Evolutionary conservation across 129 eudicot genomes (phyloP), one percentile per base, ranked within the genome.

Genomic region (Artemisia argyi): DNA sequence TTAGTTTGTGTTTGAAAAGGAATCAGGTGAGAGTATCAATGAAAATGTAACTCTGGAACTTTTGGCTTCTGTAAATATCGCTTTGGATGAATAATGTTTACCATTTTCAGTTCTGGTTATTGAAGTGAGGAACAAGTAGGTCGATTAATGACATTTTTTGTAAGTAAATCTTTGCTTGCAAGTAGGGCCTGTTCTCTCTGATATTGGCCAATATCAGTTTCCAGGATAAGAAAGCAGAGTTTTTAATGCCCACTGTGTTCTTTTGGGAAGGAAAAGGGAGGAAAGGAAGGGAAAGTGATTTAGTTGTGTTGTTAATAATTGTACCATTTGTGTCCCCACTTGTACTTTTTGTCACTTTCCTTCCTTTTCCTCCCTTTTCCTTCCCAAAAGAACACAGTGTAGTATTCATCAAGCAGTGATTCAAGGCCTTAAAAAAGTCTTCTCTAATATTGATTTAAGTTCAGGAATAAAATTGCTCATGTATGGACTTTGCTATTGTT

Each of bases 21-120:
- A 42, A 62, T 61, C 47, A 51, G 62, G 48, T 53, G 14, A 63
- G 20, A 63, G 32, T 4, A 30, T 22, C 10, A 52, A 14, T 13
- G 12, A 20, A 51, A 52, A 11, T 30, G 48, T 28, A 18, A 73
- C 51, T 51, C 53, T 18, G 71, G n/a, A 49, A 50, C 47, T 49
- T 73, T 13, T 32, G 44, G 71, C 51, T 7, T 13, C 64, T 0
- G 24, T 7, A 50, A 61, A 2, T 49, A 28, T 73, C 22, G 11
- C 22, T 10, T 2, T 61, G 52, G 50, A 61, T 30, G 46, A 18
- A 50, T 74, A 26, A 39, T 39, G 46, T 39, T 73, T 51, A 16
- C 52, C 42, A 19, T 13, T 30, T 51, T 73, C 60, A 30, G 39
- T 73, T 8, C 4, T 73, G n/a, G 78, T 62, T 62, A 49, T 50